Conservation (phyloP, 805 yeast genomes). For the Suhomyces canberraensis region DNA sequence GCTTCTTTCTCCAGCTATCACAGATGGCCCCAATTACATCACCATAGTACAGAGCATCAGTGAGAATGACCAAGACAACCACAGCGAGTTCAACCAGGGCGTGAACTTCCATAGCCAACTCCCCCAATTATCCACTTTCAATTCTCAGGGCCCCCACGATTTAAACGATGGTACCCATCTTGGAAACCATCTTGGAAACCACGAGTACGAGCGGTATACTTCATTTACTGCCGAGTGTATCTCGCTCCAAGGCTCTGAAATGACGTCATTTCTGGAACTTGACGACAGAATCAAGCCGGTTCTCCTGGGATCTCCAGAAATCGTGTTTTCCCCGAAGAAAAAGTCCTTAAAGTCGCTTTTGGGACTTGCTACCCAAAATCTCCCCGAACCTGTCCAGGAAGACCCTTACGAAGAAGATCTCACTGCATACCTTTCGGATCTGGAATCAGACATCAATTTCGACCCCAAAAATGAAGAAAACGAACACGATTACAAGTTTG, state of each 20-base stretch:
- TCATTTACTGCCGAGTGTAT: constrained; percentile 36
- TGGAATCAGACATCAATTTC: constrained; percentile 25
- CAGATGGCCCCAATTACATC: constrained; percentile 7
- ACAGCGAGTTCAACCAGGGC: constrained; percentile 2
- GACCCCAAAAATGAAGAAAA: constrained; percentile 45
- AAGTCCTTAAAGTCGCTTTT: constrained; percentile 6
- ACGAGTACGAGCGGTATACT: constrained; percentile 24
- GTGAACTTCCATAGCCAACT: too few relatives aligned
- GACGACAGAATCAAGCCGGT: neutral
- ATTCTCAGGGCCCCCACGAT: constrained; percentile 1
- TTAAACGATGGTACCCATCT: neutral
- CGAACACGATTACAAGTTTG: constrained; percentile 49
- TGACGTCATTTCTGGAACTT: constrained; percentile 22
- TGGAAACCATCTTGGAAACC: too few relatives aligned
- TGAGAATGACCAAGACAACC: neutral
- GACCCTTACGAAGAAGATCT: constrained; percentile 11
- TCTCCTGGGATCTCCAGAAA: neutral
- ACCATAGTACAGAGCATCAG: constrained; percentile 6
- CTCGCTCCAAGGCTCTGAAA: constrained; percentile 36
- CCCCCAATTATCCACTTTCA: neutral
- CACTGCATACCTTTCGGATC: constrained; percentile 17
- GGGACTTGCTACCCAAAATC: constrained; percentile 3
- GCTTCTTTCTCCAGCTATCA: constrained; percentile 7
- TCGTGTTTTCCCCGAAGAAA: neutral
- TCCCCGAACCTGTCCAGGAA: neutral